Evolutionary conservation across 2,329 filamentous ascomycete genomes (phyloP).

Genomic region (Clonostachys solani): DNA sequence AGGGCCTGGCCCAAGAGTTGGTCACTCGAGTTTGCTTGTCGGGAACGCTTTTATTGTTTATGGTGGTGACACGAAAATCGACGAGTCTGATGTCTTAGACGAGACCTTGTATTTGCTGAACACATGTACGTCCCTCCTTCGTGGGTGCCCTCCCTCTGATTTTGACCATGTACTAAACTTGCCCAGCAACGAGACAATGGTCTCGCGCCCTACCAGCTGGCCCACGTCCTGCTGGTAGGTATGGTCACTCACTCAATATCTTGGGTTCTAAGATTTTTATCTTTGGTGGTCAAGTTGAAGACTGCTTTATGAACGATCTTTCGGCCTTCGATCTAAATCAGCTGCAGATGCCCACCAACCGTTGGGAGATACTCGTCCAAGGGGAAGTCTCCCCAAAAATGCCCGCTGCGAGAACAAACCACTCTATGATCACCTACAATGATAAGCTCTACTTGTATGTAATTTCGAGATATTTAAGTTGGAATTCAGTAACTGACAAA

Average conservation of each 20-base stretch:
- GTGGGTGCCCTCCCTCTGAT: neutral
- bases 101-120: slow-evolving; percentile 96
- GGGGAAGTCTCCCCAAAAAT: slow-evolving; percentile 51
- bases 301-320: slow-evolving; percentile 96
- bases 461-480: neutral
- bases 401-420: slow-evolving; percentile 90
- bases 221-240: slow-evolving; percentile 80
- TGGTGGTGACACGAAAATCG: slow-evolving; percentile 95
- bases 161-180: slow-evolving; percentile 1
- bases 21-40: slow-evolving; percentile 88
- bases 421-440: slow-evolving; percentile 85
- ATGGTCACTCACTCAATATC: slow-evolving; percentile 95
- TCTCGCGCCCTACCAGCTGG: slow-evolving; percentile 88
- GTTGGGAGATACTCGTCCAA: slow-evolving; percentile 87
- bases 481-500: slow-evolving; percentile 4
- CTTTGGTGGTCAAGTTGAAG: slow-evolving; percentile 96
- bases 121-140: slow-evolving; percentile 67
- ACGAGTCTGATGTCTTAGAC: slow-evolving; percentile 85
- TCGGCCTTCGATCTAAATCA: slow-evolving; percentile 95
- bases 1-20: slow-evolving; percentile 90
- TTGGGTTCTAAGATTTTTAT: slow-evolving; percentile 95
- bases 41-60: slow-evolving; percentile 99
- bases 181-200: slow-evolving; percentile 90
- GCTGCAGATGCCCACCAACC: slow-evolving; percentile 82
- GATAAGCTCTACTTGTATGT: slow-evolving; percentile 91